Base-by-base conservation (phyloP, 768 basidiomycete genomes). In the Hebeloma cylindrosporum region DNA sequence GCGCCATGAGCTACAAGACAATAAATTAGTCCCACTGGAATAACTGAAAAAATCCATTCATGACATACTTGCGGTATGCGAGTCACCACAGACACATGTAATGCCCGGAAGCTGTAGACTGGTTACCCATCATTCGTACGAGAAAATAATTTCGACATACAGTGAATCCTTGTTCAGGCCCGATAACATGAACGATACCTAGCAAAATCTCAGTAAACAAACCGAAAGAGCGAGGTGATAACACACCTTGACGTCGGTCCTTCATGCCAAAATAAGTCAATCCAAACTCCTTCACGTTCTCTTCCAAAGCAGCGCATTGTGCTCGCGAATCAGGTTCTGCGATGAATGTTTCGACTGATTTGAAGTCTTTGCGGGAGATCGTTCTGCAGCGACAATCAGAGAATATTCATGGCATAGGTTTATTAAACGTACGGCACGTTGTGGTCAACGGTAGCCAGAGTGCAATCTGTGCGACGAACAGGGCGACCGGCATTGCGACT, bases 91-190 rank as follows among this genome's bases (percentile, higher is more conserved):
- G 40, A 93, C 92, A 58, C 85, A 87, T 26, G 85, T 87, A 34
- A 83, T 85, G 10, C 85, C 85, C 5, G 85, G 85, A 23, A 88
- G 73, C 83, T 85, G 53, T 29, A 16, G n/a, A 23, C 3, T 38
- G 13, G 43, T 20, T 28, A 40, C 33, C 25, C 45, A 20, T 11
- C 10, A 45, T 18, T 31, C 27, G 35, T 17, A 25, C 30, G 17
- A 21, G 35, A 30, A 21, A 20, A 13, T 7, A 28, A 43, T 40
- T 14, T 10, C 27, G 18, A 57, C 75, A 41, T 59, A 82, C 83
- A 34, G 92, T 93, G 62, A 94, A 94, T 28, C 92, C 92, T 71
- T 94, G 92, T 61, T 94, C 92, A 38, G 92, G 92, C 33, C 91
- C 92, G 59, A 94, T 94, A 51, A 94, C 75, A 65, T 94, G 89